Percentiles rank a stretch among this genome's conserved stretches.
These are phyloP conservation scores for Albugo laibachii DNA, from an alignment of 352 stramenopile genomes.

Conservation along the genomic window DNA sequence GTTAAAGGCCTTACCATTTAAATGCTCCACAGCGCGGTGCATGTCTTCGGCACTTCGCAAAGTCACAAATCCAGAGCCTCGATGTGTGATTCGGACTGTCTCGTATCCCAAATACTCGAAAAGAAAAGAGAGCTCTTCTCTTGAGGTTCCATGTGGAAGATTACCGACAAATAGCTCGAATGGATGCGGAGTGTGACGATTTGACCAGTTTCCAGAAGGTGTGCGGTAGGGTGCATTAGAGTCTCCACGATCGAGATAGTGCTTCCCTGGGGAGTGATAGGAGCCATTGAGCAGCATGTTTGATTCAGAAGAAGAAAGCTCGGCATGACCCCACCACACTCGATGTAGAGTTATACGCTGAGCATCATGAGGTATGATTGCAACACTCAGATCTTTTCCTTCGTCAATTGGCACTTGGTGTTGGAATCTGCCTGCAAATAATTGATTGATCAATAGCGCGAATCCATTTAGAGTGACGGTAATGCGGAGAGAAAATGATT, in stretches of 20 bases:
- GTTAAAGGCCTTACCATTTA: slow-evolving; percentile 63
- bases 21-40: slow-evolving; percentile 56
- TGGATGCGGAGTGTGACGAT: slow-evolving; percentile 24
- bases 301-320: slow-evolving; percentile 27
- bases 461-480: slow-evolving; percentile 53
- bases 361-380: slow-evolving; percentile 51
- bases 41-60: slow-evolving; percentile 55
- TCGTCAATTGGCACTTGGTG: slow-evolving; percentile 69
- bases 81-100: slow-evolving; percentile 65
- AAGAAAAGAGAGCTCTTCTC: slow-evolving; percentile 55
- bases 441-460: slow-evolving; percentile 56
- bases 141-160: slow-evolving; percentile 53
- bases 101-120: slow-evolving; percentile 69
- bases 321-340: slow-evolving; percentile 68
- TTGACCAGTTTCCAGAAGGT: slow-evolving; percentile 2
- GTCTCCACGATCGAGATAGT: slow-evolving; percentile 14
- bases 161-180: slow-evolving; percentile 74
- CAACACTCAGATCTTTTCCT: slow-evolving; percentile 59
- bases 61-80: slow-evolving; percentile 68
- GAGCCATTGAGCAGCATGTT: slow-evolving; percentile 11
- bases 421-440: slow-evolving; percentile 70
- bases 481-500: slow-evolving; percentile 54
- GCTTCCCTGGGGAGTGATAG: neutral
- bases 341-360: slow-evolving; percentile 59
- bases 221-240: slow-evolving; percentile 1